phyloP scores from a whole-genome alignment of 108 stramenopile species.

The Parmales sp. region DNA sequence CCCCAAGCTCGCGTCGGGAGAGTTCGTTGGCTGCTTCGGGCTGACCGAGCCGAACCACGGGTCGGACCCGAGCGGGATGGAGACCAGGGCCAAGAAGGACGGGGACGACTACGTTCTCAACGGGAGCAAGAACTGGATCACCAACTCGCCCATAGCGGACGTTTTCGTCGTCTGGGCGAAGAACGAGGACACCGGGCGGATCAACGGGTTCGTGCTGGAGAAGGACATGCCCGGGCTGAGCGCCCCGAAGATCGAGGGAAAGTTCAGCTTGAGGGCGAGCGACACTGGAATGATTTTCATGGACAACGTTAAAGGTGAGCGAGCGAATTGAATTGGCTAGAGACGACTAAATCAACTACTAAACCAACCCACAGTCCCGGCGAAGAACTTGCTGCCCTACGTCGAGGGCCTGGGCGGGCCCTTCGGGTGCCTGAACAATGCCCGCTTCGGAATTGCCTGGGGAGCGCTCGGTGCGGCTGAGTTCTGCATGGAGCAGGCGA shows the following conservation, averaged over 20 bases:
- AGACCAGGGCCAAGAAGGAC: conserved; percentile 61
- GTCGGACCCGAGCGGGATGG: conserved; percentile 82
- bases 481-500: conserved; percentile 68
- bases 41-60: conserved; percentile 95
- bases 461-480: conserved; percentile 89
- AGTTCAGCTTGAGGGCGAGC: conserved; percentile 71
- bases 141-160: conserved; percentile 88
- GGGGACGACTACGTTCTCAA: conserved; percentile 75
- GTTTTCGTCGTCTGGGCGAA: conserved; percentile 84
- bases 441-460: conserved; percentile 93
- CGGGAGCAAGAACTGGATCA: conserved; percentile 95
- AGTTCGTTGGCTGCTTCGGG: conserved; percentile 86
- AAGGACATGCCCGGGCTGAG: conserved; percentile 59
- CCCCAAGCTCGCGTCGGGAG: conserved; percentile 67
- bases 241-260: conserved; percentile 82
- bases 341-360: too few species aligned
- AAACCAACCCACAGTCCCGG: too few species aligned
- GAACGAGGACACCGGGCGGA: conserved; percentile 55
- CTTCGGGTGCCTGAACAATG: conserved; percentile 86
- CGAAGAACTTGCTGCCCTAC: conserved; percentile 24
- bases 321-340: too few species aligned
- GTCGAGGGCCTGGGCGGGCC: conserved; percentile 45
- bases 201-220: conserved; percentile 82
- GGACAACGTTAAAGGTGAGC: conserved; percentile 77
- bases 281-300: conserved; percentile 85